phyloP scores from a whole-genome alignment of 345 rosid genomes.

The Linum trigynum region DNA sequence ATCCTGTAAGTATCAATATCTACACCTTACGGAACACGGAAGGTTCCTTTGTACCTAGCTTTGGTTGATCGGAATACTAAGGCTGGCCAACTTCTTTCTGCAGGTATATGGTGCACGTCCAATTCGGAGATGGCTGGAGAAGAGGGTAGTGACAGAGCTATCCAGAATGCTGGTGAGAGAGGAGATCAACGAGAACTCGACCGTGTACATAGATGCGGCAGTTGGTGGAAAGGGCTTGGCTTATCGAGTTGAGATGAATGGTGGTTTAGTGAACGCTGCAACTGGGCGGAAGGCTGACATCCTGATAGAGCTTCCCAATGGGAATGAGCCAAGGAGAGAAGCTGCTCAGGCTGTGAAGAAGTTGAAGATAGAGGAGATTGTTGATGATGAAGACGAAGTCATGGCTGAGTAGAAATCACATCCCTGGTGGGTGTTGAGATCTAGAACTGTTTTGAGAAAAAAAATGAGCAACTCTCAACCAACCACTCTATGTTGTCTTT shows the following conservation, averaged over 20 bases:
- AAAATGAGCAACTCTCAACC: too few relatives aligned
- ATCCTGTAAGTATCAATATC: constrained; percentile 51
- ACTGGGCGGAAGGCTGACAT: constrained; percentile 68
- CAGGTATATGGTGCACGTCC: constrained; percentile 91
- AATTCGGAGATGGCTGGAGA: constrained; percentile 92
- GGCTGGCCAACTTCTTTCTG: neutral
- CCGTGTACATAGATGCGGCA: constrained; percentile 64
- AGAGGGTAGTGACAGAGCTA: constrained; percentile 75
- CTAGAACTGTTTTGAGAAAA: too few relatives aligned
- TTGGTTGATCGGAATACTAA: neutral
- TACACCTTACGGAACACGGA: too few relatives aligned
- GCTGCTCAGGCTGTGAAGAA: constrained; percentile 83
- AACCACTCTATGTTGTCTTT: too few relatives aligned
- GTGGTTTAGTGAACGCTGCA: constrained; percentile 65
- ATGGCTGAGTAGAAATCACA: constrained; percentile 22
- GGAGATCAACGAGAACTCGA: constrained; percentile 80
- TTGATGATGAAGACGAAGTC: constrained; percentile 46
- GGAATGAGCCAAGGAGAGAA: constrained; percentile 17
- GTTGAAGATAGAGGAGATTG: constrained; percentile 74
- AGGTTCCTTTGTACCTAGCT: neutral
- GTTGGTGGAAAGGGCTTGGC: constrained; percentile 27
- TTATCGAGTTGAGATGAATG: constrained; percentile 60
- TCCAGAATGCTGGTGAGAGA: constrained; percentile 76
- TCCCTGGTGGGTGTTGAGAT: too few relatives aligned
- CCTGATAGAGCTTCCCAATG: constrained; percentile 46